A percentile compares a stretch with the other conserved stretches of the same genome.
Conservation (phyloP, 2,329 filamentous ascomycete species). For the Thielaviopsis cerberus region DNA sequence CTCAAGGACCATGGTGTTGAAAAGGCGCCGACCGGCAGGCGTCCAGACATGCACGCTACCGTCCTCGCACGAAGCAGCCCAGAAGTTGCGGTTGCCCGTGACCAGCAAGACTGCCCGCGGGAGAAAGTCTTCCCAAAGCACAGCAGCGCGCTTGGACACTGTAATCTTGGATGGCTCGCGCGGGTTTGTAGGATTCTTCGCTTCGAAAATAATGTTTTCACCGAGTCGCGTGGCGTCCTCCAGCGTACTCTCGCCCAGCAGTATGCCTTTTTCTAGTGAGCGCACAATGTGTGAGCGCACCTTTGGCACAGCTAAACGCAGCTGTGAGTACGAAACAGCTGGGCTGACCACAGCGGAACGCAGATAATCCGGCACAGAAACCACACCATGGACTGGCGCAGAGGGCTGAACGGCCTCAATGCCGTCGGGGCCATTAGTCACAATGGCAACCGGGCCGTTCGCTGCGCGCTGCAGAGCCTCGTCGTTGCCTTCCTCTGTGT, state of each 20-base stretch:
- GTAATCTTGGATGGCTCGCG: slow-evolving; percentile 72
- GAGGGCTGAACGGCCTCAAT: slow-evolving; percentile 55
- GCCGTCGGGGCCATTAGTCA: slow-evolving; percentile 60
- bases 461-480: slow-evolving; percentile 32
- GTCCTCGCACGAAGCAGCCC: slow-evolving; percentile 85
- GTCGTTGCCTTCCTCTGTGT: slow-evolving; percentile 59
- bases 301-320: slow-evolving; percentile 73
- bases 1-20: slow-evolving; percentile 74
- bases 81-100: slow-evolving; percentile 78
- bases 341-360: slow-evolving; percentile 77
- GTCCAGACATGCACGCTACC: slow-evolving; percentile 83
- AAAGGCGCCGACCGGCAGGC: slow-evolving; percentile 66
- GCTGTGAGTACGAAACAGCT: slow-evolving; percentile 60
- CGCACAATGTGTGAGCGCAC: slow-evolving; percentile 67
- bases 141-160: slow-evolving; percentile 59
- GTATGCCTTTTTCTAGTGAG: slow-evolving; percentile 50
- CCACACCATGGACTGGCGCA: slow-evolving; percentile 38
- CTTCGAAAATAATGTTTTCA: slow-evolving; percentile 68
- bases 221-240: slow-evolving; percentile 45
- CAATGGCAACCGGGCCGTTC: slow-evolving; percentile 53
- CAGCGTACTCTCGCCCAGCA: slow-evolving; percentile 31
- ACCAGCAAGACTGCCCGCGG: slow-evolving; percentile 74
- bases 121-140: slow-evolving; percentile 86
- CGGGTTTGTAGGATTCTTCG: slow-evolving; percentile 58
- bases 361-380: slow-evolving; percentile 62